phyloP scores from a whole-genome alignment of 225 moss, liverwort and hornwort species.

The Anthoceros angustus region DNA sequence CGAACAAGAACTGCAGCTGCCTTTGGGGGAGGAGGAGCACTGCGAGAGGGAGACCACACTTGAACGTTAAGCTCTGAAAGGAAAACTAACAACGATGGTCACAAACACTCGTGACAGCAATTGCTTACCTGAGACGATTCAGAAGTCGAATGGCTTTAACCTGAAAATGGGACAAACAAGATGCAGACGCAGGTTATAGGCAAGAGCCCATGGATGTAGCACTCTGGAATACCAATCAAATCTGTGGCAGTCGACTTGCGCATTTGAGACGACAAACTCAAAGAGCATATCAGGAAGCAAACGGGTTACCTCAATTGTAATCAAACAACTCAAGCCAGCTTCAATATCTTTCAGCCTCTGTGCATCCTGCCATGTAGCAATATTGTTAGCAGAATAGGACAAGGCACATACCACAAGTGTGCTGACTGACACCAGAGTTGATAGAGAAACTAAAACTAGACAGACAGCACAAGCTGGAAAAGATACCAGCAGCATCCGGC shows the following conservation, averaged over 20 bases:
- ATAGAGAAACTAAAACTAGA: too few relatives aligned
- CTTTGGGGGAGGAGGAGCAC: slow-evolving; percentile 88
- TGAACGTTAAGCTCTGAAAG: background rate
- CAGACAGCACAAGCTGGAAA: too few relatives aligned
- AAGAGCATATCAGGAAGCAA: background rate
- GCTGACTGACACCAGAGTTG: background rate
- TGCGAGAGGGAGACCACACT: slow-evolving; percentile 11
- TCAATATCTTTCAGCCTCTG: slow-evolving; percentile 88
- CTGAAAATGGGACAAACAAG: slow-evolving; percentile 24
- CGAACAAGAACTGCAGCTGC: slow-evolving; percentile 79
- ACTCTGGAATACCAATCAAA: background rate
- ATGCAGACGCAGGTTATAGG: background rate
- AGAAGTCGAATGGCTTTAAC: slow-evolving; percentile 72
- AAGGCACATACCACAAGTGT: background rate
- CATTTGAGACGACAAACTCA: background rate
- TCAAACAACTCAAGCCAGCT: slow-evolving; percentile 61
- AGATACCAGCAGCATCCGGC: too few relatives aligned
- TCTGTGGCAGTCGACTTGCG: background rate
- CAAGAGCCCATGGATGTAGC: background rate
- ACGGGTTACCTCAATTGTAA: slow-evolving; percentile 68
- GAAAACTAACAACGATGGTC: background rate
- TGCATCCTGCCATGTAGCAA: slow-evolving; percentile 33
- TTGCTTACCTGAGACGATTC: slow-evolving; percentile 80
- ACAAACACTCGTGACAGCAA: background rate
- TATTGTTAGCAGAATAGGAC: background rate